Evolutionary conservation across 306 rosid genomes (phyloP).

Genomic region (Fragaria iinumae): DNA sequence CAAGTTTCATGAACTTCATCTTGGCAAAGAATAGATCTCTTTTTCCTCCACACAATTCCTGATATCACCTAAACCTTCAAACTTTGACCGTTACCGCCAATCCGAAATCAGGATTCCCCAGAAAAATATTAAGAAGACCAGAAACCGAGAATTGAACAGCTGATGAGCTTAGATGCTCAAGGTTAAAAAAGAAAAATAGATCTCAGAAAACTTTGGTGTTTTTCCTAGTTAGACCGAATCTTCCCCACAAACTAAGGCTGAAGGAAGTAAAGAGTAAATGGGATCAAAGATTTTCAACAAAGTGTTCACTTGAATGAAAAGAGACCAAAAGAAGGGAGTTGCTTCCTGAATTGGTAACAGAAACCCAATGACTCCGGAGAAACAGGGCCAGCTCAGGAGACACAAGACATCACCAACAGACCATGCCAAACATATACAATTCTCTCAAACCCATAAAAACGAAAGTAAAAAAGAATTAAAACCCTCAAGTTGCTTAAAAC

Average conservation of each 20-base stretch:
- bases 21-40: constrained; percentile 30
- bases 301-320: constrained; percentile 43
- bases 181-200: constrained; percentile 17
- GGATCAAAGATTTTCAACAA: constrained; percentile 19
- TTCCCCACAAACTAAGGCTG: constrained; percentile 54
- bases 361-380: constrained; percentile 47
- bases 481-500: constrained; percentile 69
- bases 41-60: constrained; percentile 2
- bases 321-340: constrained; percentile 55
- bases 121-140: constrained; percentile 3
- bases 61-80: constrained; percentile 11
- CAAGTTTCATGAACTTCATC: constrained; percentile 96
- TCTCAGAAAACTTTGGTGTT: constrained; percentile 29
- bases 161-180: constrained; percentile 25
- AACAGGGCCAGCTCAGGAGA: constrained; percentile 57
- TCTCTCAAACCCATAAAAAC: constrained; percentile 50
- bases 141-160: constrained; percentile 16
- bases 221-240: constrained; percentile 61
- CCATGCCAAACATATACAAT: constrained; percentile 34
- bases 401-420: constrained; percentile 49
- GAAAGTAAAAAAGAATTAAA: constrained; percentile 5
- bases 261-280: constrained; percentile 23
- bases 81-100: not conserved
- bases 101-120: constrained; percentile 13
- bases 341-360: constrained; percentile 73